Evolutionary conservation across 176 grass and related monocot species (phyloP).

Genomic region (Oryza meridionalis): DNA sequence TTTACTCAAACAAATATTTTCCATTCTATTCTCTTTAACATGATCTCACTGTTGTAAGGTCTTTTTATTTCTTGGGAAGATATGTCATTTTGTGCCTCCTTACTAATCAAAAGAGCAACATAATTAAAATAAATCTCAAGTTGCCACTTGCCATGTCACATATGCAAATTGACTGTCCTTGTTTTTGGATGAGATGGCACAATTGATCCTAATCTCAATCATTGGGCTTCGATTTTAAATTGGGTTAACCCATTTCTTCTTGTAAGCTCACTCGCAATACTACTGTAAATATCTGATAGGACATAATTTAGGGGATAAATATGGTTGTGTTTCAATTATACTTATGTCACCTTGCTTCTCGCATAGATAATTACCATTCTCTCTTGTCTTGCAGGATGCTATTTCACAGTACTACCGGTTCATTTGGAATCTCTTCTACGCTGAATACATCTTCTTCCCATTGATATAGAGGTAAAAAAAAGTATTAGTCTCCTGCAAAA

Average conservation of each 20-base stretch:
- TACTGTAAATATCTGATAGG: background rate
- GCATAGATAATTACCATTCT: conserved; percentile 9
- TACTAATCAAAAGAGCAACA: background rate
- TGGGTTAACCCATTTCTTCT: background rate
- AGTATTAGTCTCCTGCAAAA: background rate
- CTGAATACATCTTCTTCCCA: conserved; percentile 87
- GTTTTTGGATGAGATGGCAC: background rate
- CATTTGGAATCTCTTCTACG: conserved; percentile 97
- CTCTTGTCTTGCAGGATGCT: conserved; percentile 65
- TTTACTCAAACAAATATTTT: background rate
- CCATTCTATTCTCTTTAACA: background rate
- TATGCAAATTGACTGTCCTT: conserved; percentile 8
- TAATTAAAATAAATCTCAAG: background rate
- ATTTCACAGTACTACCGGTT: conserved; percentile 89
- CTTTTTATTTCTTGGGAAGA: background rate
- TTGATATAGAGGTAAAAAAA: conserved; percentile 60
- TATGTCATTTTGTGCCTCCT: background rate
- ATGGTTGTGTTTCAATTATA: background rate
- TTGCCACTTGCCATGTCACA: background rate
- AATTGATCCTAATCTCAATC: background rate
- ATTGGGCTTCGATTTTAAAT: background rate
- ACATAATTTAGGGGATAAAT: background rate
- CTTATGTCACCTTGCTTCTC: background rate
- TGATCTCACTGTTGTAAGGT: background rate
- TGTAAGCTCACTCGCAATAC: background rate